Base-by-base conservation (phyloP, 495 filamentous ascomycete genomes). In the Hypoxylon fragiforme region DNA sequence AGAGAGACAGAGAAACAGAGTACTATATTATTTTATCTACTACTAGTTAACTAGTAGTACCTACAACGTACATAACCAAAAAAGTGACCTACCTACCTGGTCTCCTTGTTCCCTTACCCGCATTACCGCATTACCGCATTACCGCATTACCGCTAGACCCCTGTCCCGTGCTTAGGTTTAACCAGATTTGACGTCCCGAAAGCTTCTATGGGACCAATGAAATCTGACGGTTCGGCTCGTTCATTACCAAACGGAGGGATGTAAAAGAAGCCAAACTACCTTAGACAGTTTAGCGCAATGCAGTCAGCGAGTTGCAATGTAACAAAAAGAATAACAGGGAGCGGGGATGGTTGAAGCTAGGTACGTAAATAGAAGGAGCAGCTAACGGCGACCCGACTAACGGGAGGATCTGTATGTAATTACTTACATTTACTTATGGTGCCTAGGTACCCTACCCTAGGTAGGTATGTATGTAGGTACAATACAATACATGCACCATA, bases 171-270 rank as follows among this genome's bases (percentile, higher is more conserved):
- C 54, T 39, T 53, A 16, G 47, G 58, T 50, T 62, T 46, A 50
- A 63, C 60, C 60, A 57, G 54, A 63, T 63, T 58, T 39, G 54
- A 58, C 40, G 54, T 40, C 48, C 52, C 54, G 44, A 58, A 45
- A 47, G 35, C 21, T 63, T 18, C 14, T 26, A 58, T 63, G 60
- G 60, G 60, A 63, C 60, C 60, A 63, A 63, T 63, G 35, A 63
- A 32, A 54, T 41, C 31, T 26, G n/a, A 19, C 54, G 19, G 60
- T 54, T 54, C 44, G 34, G 54, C 30, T 44, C 49, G 57, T 47
- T 49, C 40, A 58, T 63, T 63, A 58, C 60, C 60, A 63, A 63
- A 63, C 60, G 54, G 54, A 63, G 60, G 60, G 49, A 58, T 54
- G 26, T 26, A 37, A 34, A 36, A 48, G 57, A 54, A 42, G 37